These are phyloP conservation scores for Solanum pimpinellifolium DNA, from an alignment of 257 asterid species.

Conservation along the genomic window DNA sequence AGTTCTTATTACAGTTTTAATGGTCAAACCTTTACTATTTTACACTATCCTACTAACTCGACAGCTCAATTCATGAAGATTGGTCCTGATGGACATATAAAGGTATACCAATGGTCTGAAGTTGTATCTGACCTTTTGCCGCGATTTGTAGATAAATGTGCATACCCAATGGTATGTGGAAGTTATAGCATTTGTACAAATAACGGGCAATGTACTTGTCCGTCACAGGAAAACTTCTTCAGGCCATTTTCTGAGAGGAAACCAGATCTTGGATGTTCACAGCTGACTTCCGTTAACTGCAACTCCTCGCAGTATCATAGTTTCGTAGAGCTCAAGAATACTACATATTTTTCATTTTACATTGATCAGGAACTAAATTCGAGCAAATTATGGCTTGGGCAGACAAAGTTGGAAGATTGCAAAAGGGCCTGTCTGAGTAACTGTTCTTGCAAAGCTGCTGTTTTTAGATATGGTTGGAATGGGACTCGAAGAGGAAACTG, in stretches of 20 bases:
- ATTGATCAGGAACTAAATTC: not conserved
- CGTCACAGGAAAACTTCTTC: not conserved
- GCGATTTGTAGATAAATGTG: not conserved
- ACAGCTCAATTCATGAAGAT: not conserved
- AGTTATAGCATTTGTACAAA: not conserved
- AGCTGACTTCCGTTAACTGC: not conserved
- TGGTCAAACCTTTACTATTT: not conserved
- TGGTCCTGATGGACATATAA: not conserved
- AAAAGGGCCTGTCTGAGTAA: not conserved
- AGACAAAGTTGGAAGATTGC: not conserved
- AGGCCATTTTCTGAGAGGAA: not conserved
- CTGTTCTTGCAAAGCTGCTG: conserved; percentile 2
- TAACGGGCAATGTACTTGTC: conserved; percentile 1
- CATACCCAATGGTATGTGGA: not conserved
- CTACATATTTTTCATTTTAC: not conserved
- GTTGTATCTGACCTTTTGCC: not conserved
- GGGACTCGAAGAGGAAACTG: not conserved
- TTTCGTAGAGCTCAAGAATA: not conserved
- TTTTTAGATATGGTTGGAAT: not conserved
- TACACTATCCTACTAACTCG: too few relatives aligned
- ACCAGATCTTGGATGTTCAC: not conserved
- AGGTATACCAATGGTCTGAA: not conserved
- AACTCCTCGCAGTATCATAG: not conserved
- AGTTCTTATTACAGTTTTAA: not conserved
- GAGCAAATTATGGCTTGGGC: not conserved